Evolutionary conservation across 768 basidiomycete species (phyloP), one percentile per base, ranked within the genome.

Genomic region (Boletus edulis): DNA sequence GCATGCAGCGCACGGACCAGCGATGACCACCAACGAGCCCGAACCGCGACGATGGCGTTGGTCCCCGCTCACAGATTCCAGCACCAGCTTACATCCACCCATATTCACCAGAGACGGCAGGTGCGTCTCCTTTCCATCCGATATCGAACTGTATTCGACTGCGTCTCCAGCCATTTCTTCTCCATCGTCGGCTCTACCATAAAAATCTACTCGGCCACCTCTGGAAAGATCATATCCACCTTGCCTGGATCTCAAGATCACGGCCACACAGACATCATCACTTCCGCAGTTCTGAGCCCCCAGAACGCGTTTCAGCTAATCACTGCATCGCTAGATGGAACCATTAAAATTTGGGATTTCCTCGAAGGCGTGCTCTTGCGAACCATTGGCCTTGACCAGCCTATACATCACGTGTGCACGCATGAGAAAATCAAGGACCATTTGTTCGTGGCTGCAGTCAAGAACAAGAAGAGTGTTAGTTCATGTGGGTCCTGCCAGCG

Each of bases 291-390:
- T 39, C 72, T 98, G 52, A 89, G 84, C 67, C 94, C 97, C 14
- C 80, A 85, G 58, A 98, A 97, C 72, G 78, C 84, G 24, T 90
- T 93, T 59, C 97, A 98, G 69, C 72, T 99, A 59, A 83, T 98
- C 59, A 93, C 93, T 12, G 86, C 84, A 46, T 91, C 91, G 9
- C 64, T 85, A 55, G 89, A 94, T 61, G 96, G 94, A n/a, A 80
- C 78, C 35, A 72, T 98, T 58, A 83, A 90, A 67, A 74, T 97
- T 24, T 99, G 97, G 97, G 94, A 98, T 73, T 95, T 89, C 70
- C 74, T 95, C 37, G 94, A 97, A 55, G 94, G 86, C 6, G 76
- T 78, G 9, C 73, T 97, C 12, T 75, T 98, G 55, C 83, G 85
- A 56, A 90, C 86, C 3, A 81, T 97, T 58, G 78, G 83, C 53